Evolutionary conservation across 176 grass and related monocot species (phyloP).

Genomic region (Rhipidocladum racemiflorum): DNA sequence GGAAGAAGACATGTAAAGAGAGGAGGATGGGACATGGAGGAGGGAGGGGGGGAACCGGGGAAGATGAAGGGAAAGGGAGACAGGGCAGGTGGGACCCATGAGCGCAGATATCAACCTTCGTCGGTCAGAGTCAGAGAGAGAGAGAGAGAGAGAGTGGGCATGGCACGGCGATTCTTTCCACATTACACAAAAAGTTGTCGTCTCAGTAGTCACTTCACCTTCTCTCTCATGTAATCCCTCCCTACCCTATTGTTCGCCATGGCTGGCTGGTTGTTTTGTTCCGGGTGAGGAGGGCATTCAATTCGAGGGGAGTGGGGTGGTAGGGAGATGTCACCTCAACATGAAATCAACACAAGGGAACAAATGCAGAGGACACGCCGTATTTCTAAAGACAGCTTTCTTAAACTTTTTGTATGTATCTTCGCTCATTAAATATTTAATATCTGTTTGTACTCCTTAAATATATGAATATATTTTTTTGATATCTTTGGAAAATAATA

Average conservation of each 20-base stretch:
- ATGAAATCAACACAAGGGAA: not conserved
- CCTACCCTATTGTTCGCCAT: slow-evolving; percentile 20
- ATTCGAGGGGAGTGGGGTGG: not conserved
- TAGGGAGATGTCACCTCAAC: slow-evolving; percentile 49
- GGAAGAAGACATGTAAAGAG: not conserved
- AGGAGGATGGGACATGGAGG: not conserved
- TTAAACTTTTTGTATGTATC: too few species aligned
- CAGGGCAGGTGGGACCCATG: not conserved
- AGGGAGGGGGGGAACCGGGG: too few species aligned
- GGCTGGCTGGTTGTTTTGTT: slow-evolving; percentile 20
- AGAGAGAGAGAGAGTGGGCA: too few species aligned
- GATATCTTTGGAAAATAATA: too few species aligned
- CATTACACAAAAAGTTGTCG: slow-evolving; percentile 37
- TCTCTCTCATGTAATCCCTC: slow-evolving; percentile 24
- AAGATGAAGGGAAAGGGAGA: not conserved
- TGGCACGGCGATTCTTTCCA: slow-evolving; percentile 16
- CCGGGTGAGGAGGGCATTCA: slow-evolving; percentile 16
- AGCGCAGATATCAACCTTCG: slow-evolving; percentile 57
- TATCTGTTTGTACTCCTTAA: too few species aligned
- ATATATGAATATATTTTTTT: too few species aligned
- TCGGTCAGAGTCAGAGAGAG: not conserved
- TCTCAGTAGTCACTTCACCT: slow-evolving; percentile 43
- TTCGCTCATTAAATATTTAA: too few species aligned
- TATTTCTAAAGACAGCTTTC: too few species aligned
- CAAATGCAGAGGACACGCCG: too few species aligned